A percentile compares a stretch with the other conserved stretches of the same genome.
Conservation (phyloP, 2,329 filamentous ascomycete species). For the Orbilia brochopaga region DNA sequence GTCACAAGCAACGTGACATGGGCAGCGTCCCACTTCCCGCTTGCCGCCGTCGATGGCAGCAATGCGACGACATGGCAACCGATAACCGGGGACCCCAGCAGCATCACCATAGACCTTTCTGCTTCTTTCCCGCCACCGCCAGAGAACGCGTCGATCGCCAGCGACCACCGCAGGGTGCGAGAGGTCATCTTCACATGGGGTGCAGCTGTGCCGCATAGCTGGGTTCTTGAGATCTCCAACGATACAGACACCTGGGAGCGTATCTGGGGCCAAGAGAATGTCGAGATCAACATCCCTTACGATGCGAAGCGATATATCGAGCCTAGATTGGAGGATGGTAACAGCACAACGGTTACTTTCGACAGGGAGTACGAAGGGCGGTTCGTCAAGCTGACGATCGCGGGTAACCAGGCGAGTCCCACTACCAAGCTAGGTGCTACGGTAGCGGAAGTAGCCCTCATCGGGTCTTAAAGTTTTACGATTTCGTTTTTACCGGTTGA, state of each 20-base stretch:
- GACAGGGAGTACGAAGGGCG: constrained; percentile 44
- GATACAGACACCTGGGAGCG: constrained; percentile 57
- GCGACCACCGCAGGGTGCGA: constrained; percentile 65
- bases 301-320: constrained; percentile 47
- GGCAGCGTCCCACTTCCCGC: constrained; percentile 71
- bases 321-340: constrained; percentile 37
- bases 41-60: constrained; percentile 71
- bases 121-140: constrained; percentile 61
- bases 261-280: constrained; percentile 53
- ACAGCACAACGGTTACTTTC: constrained; percentile 47
- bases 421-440: constrained; percentile 33
- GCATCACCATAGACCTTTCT: constrained; percentile 68
- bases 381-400: constrained; percentile 41
- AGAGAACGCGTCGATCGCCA: constrained; percentile 61
- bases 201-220: constrained; percentile 53
- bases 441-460: constrained; percentile 44
- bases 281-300: constrained; percentile 52
- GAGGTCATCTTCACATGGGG: constrained; percentile 59
- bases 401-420: constrained; percentile 35
- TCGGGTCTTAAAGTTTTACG: constrained; percentile 24
- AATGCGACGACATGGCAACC: constrained; percentile 73
- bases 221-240: constrained; percentile 55
- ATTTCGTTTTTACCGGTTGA: background rate
- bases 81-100: constrained; percentile 62
- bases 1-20: constrained; percentile 62